These are phyloP conservation scores for Cladosporium velox DNA, from an alignment of 2,329 filamentous ascomycete species.

Conservation along the genomic window DNA sequence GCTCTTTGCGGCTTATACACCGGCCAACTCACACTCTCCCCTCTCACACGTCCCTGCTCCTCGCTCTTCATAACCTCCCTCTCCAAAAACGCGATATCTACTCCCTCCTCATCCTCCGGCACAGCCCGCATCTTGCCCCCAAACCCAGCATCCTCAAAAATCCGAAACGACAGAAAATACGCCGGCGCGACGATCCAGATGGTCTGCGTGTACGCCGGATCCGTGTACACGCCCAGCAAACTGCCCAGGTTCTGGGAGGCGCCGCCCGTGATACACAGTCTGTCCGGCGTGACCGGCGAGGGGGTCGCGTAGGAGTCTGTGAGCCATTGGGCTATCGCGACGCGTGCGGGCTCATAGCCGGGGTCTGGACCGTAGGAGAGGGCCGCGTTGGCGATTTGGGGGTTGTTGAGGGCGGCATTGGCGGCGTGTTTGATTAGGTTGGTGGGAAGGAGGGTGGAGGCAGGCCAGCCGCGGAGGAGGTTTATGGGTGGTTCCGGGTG, in stretches of 20 bases:
- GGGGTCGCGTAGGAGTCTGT: constrained; percentile 57
- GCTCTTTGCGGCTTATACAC: constrained; percentile 57
- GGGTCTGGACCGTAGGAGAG: constrained; percentile 78
- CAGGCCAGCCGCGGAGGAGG: constrained; percentile 69
- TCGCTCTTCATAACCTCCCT: constrained; percentile 55
- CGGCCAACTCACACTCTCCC: constrained; percentile 17
- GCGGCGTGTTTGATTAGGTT: constrained; percentile 63
- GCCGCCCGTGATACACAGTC: constrained; percentile 81
- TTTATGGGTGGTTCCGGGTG: constrained; percentile 53
- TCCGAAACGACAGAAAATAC: constrained; percentile 82
- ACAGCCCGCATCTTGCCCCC: constrained; percentile 65
- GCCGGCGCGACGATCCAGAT: constrained; percentile 82
- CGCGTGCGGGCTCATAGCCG: constrained; percentile 70
- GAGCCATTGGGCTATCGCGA: constrained; percentile 71
- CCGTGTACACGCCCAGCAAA: constrained; percentile 76
- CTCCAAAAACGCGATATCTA: constrained; percentile 67
- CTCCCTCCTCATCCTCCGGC: constrained; percentile 74
- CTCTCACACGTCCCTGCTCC: constrained; percentile 31
- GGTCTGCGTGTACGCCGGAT: constrained; percentile 71
- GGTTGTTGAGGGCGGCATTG: constrained; percentile 61
- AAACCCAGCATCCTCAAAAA: constrained; percentile 82
- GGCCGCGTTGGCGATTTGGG: constrained; percentile 60
- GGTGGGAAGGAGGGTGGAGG: constrained; percentile 65
- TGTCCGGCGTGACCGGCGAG: constrained; percentile 50
- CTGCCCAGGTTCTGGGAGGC: constrained; percentile 81